Conservation (phyloP, 2,329 filamentous ascomycete species). For the Pleurostoma richardsiae region DNA sequence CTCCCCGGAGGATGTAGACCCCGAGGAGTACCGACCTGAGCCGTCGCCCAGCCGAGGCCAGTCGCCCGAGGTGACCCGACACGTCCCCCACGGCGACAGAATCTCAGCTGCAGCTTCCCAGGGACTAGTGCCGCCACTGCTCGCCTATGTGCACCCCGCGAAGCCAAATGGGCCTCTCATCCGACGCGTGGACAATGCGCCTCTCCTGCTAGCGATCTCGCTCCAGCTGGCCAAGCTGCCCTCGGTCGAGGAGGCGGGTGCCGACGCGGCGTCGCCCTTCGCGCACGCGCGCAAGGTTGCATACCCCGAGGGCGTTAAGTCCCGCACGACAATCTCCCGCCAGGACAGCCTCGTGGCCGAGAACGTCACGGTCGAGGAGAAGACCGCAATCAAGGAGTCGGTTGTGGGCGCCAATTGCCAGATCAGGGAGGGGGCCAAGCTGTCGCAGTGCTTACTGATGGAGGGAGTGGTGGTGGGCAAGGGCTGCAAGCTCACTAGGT, state of each 20-base stretch:
- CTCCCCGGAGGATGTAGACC: conserved; percentile 13
- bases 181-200: conserved; percentile 81
- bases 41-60: conserved; percentile 8
- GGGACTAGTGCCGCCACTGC: conserved; percentile 59
- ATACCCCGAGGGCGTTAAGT: conserved; percentile 75
- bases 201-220: conserved; percentile 75
- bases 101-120: conserved; percentile 17
- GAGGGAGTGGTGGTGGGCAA: conserved; percentile 83
- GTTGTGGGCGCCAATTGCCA: conserved; percentile 85
- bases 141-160: conserved; percentile 75
- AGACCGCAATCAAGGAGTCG: conserved; percentile 85
- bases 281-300: conserved; percentile 77
- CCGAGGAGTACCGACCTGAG: background rate
- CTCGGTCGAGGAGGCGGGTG: conserved; percentile 60
- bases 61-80: conserved; percentile 5
- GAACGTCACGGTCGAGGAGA: conserved; percentile 85
- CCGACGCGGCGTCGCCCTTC: conserved; percentile 60
- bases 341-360: conserved; percentile 79
- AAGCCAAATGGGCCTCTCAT: conserved; percentile 58
- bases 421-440: conserved; percentile 77
- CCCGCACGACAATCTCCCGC: conserved; percentile 75
- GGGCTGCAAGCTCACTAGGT: conserved; percentile 79
- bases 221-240: conserved; percentile 81
- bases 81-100: conserved; percentile 15
- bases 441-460: conserved; percentile 89